A percentile compares a stretch with the other conserved stretches of the same genome.
Conservation (phyloP, 176 grass and related monocot genomes). For the Oryza nivara region DNA sequence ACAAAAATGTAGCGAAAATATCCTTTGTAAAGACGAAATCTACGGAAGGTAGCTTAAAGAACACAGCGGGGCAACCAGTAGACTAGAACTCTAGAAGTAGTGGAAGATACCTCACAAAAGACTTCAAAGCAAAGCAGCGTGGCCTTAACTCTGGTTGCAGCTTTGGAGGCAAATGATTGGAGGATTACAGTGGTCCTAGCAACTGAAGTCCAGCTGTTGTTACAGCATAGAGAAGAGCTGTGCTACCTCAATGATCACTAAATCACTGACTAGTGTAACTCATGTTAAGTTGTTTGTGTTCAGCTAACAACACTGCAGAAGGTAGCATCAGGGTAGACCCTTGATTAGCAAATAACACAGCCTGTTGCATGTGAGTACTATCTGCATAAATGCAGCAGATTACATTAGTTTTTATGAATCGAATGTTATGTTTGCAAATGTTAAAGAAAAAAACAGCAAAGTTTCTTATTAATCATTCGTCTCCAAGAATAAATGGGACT, state of each 20-base stretch:
- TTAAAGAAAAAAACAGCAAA: constrained; percentile 9
- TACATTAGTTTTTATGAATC: constrained; percentile 16
- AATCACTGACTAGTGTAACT: constrained; percentile 41
- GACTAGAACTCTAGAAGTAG: constrained; percentile 14
- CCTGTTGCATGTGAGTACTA: constrained; percentile 21
- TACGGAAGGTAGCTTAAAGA: constrained; percentile 38
- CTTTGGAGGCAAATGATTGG: constrained; percentile 37
- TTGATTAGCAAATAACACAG: constrained; percentile 33
- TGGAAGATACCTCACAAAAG: constrained; percentile 32
- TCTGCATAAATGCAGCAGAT: constrained; percentile 16
- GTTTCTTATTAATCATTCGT: constrained; percentile 5
- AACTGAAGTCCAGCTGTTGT: constrained; percentile 21
- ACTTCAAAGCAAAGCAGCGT: constrained; percentile 39
- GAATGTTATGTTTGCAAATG: constrained; percentile 20
- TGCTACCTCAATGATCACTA: constrained; percentile 10
- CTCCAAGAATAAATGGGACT: constrained; percentile 1
- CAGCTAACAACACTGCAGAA: constrained; percentile 11
- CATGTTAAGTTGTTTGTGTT: constrained; percentile 40
- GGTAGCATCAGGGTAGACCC: constrained; percentile 33
- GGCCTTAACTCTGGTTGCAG: constrained; percentile 17
- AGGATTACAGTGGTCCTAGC: constrained; percentile 36
- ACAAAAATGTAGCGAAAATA: constrained; percentile 58
- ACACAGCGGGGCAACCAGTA: constrained; percentile 29
- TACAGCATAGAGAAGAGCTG: constrained; percentile 30
- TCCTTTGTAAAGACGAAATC: constrained; percentile 50